Percentiles rank a stretch among this genome's conserved stretches.
Evolutionary conservation across 208 protist species (phyloP).

Genomic region (Crithidia bombi): DNA sequence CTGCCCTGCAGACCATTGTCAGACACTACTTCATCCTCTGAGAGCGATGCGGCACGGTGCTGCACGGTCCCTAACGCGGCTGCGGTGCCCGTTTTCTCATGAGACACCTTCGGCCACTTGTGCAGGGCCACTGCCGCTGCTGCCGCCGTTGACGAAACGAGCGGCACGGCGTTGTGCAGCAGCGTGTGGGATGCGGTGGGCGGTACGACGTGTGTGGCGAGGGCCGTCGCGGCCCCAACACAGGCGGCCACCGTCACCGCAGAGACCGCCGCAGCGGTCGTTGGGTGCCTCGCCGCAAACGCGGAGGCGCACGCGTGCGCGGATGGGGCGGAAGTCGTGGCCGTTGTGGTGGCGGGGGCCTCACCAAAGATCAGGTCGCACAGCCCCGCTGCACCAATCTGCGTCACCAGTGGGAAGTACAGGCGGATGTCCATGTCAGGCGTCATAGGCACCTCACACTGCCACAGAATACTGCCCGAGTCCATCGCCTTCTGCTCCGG

Average conservation of each 20-base stretch:
- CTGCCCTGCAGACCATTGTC: neutral
- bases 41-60: neutral
- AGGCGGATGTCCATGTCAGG: constrained; percentile 73
- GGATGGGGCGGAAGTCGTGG: neutral
- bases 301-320: too few species aligned
- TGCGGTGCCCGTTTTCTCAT: neutral
- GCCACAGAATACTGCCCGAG: constrained; percentile 78
- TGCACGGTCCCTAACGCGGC: neutral
- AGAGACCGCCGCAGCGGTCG: neutral
- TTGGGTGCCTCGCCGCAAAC: neutral
- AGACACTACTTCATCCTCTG: neutral
- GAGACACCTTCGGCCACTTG: neutral
- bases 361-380: constrained; percentile 82
- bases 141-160: neutral
- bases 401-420: constrained; percentile 84
- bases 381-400: constrained; percentile 67
- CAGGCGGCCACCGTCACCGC: neutral
- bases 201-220: too few species aligned
- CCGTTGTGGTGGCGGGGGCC: neutral
- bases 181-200: too few species aligned
- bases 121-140: neutral
- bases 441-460: constrained; percentile 69
- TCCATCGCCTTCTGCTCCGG: constrained; percentile 71
- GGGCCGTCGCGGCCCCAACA: neutral
- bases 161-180: too few species aligned